Conservation (phyloP, 148 eudicot species). For the Nepenthes gracilis region DNA sequence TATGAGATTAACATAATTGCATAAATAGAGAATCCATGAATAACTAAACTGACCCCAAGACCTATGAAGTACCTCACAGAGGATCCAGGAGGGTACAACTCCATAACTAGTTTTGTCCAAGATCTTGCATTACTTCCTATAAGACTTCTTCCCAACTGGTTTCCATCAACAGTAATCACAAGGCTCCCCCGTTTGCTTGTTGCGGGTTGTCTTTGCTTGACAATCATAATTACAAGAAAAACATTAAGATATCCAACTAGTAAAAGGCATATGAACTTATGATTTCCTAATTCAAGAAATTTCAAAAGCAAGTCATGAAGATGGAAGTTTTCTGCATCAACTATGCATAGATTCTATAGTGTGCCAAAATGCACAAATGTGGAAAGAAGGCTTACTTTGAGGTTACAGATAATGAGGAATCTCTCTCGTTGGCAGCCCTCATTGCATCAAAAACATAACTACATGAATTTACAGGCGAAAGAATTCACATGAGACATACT, state of each 20-base stretch:
- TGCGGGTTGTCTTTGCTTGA: slow-evolving; percentile 94
- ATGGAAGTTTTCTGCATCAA: not conserved
- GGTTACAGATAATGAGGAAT: slow-evolving; percentile 29
- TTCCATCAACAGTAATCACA: slow-evolving; percentile 36
- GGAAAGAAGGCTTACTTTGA: slow-evolving; percentile 52
- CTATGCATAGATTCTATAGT: not conserved
- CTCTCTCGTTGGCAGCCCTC: slow-evolving; percentile 50
- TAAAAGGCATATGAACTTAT: not conserved
- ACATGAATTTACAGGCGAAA: slow-evolving; percentile 2
- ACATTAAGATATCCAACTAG: not conserved
- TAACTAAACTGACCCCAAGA: too few species aligned
- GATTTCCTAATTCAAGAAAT: not conserved
- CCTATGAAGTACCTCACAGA: slow-evolving; percentile 38
- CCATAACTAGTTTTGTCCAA: slow-evolving; percentile 83
- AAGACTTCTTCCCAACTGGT: slow-evolving; percentile 34
- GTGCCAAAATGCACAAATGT: not conserved
- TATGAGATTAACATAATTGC: too few species aligned
- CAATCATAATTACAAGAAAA: slow-evolving; percentile 22
- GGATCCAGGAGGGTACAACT: slow-evolving; percentile 69
- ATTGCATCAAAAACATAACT: slow-evolving; percentile 86
- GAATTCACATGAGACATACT: not conserved
- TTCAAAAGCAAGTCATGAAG: not conserved
- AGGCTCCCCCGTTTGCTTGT: slow-evolving; percentile 61
- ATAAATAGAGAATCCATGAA: too few species aligned
- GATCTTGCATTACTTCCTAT: slow-evolving; percentile 32